These are phyloP conservation scores for Nyctanthes arbortristis DNA, from an alignment of 257 asterid species.

Conservation along the genomic window DNA sequence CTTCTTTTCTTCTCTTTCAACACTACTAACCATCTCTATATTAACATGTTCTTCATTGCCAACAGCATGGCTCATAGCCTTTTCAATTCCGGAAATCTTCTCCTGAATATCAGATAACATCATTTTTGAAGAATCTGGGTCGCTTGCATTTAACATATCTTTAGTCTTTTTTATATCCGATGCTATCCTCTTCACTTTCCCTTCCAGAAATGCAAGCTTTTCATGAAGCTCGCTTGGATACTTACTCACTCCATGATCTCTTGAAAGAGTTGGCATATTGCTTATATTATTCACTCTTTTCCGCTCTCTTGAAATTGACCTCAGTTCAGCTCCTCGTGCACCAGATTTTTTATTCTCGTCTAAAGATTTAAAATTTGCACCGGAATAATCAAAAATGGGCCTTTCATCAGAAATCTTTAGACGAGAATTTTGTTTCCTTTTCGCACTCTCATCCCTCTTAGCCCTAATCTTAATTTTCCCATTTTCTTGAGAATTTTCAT, in stretches of 20 bases:
- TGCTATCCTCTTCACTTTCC: conserved; percentile 79
- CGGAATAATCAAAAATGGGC: conserved; percentile 22
- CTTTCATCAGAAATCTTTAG: conserved; percentile 13
- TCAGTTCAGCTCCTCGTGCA: conserved; percentile 25
- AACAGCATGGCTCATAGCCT: conserved; percentile 59
- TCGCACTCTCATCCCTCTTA: conserved; percentile 24
- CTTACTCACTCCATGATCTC: conserved; percentile 40
- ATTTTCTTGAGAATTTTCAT: conserved; percentile 17
- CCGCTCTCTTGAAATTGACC: conserved; percentile 37
- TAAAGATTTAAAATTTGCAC: conserved; percentile 16
- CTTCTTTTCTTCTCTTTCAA: conserved; percentile 23
- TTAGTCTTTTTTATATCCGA: conserved; percentile 72
- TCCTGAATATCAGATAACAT: conserved; percentile 68
- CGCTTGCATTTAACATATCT: conserved; percentile 67
- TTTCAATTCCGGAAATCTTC: conserved; percentile 77
- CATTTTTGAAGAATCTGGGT: conserved; percentile 65
- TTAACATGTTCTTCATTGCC: conserved; percentile 34
- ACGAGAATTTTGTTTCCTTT: conserved; percentile 27
- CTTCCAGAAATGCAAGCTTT: conserved; percentile 81
- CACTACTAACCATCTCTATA: conserved; percentile 11
- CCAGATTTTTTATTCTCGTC: conserved; percentile 36
- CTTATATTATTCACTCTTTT: conserved; percentile 32
- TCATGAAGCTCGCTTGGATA: conserved; percentile 67
- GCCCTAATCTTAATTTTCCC: conserved; percentile 17
- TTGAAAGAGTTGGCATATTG: conserved; percentile 21